A percentile compares a stretch with the other conserved stretches of the same genome.
phyloP scores from a whole-genome alignment of 192 early-diverging fungal species.

The Coemansia sp. region DNA sequence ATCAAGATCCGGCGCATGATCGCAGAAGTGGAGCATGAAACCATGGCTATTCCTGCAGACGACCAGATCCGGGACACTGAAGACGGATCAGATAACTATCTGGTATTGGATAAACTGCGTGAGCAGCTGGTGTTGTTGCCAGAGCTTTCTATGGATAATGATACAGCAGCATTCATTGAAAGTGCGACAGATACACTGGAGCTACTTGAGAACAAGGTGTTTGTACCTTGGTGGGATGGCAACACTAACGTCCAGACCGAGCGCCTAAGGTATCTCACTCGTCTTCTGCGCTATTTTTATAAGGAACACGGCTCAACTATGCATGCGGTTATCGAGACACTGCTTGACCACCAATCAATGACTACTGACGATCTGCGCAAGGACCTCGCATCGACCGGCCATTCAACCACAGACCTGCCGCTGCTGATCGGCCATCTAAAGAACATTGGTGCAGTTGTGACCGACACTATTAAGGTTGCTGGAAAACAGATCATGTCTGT shows the following conservation, averaged over 20 bases:
- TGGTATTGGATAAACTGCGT: slow-evolving; percentile 40
- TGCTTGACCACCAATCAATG: slow-evolving; percentile 44
- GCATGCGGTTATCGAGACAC: slow-evolving; percentile 40
- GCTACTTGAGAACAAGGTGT: slow-evolving; percentile 45
- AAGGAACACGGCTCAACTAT: slow-evolving; percentile 50
- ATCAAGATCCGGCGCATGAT: slow-evolving; percentile 36
- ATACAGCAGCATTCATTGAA: slow-evolving; percentile 13
- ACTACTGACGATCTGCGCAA: slow-evolving; percentile 41
- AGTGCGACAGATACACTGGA: slow-evolving; percentile 20
- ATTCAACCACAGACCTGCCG: slow-evolving; percentile 38
- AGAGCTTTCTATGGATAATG: slow-evolving; percentile 8
- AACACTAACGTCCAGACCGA: slow-evolving; percentile 27
- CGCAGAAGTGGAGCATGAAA: slow-evolving; percentile 43
- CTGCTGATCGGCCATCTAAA: slow-evolving; percentile 36
- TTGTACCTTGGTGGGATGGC: slow-evolving; percentile 52
- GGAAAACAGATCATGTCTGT: slow-evolving; percentile 43
- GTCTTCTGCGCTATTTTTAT: slow-evolving; percentile 49
- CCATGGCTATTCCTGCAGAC: slow-evolving; percentile 22
- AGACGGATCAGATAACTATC: slow-evolving; percentile 28
- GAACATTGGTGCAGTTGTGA: slow-evolving; percentile 32
- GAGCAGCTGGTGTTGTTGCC: slow-evolving; percentile 17
- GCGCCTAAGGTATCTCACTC: slow-evolving; percentile 26
- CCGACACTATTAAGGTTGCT: slow-evolving; percentile 22
- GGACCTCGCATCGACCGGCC: slow-evolving; percentile 35
- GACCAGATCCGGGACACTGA: slow-evolving; percentile 35